Base-by-base conservation (phyloP, 1,284 basidiomycete species). In the Rhodotorula sp. region DNA sequence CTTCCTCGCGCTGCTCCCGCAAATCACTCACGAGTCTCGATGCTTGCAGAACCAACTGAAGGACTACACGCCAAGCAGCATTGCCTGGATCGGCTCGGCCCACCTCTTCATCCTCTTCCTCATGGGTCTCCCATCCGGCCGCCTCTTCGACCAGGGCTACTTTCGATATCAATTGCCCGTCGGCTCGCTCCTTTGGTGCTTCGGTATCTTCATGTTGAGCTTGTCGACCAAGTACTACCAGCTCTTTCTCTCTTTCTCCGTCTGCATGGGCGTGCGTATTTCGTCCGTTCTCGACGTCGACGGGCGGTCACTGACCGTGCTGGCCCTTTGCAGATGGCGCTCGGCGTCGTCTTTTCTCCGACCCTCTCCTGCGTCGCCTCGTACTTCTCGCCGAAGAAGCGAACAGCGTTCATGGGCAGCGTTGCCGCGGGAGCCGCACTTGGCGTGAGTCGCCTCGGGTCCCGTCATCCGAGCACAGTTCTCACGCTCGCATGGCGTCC, bases 141-240 rank as follows among this genome's bases (percentile, higher is more conserved):
- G 53, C 4, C 55, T 66, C 17, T 70, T 70, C 53, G 64, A 66
- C n/a, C 30, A 34, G 27, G 68, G 68, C 17, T 60, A 32, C 53
- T 66, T 70, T 49, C 64, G 57, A 6, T 63, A 59, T 34, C 68
- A 70, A 27, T 61, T 70, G n/a, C 60, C 61, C 7, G n/a, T 55
- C 19, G 68, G 68, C 0, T 58, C 44, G 22, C 24, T 13, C 5
- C 51, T 70, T 10, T 70, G 68, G 68, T n/a, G 63, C 24, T 46
- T 62, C 29, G 68, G 68, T 0, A 59, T 70, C 47, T 70, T 66
- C 48, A 53, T 54, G 51, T 52, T 70, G 24, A 59, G 55, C 20
- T 36, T 53, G 22, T 63, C 60, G 20, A 54, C 49, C 24, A 44
- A n/a, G 9, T 70, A 49, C 46, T 34, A 36, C 8, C 60, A 62